Evolutionary conservation across 1,284 basidiomycete species (phyloP).

Genomic region (Athelia psychrophila): DNA sequence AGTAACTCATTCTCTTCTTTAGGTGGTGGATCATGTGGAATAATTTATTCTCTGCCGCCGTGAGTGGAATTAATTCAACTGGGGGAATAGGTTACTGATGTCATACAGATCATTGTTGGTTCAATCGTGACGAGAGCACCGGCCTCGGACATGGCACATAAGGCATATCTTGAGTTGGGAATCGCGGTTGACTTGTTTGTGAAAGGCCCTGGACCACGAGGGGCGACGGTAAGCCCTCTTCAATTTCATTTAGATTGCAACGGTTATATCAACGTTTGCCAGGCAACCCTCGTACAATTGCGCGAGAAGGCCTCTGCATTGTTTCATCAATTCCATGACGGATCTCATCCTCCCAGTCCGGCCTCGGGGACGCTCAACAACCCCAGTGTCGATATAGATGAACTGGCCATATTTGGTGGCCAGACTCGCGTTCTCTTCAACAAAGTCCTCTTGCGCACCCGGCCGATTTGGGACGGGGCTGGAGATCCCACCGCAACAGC

Average conservation of each 20-base stretch:
- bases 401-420: no score
- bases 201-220: conserved; percentile 31
- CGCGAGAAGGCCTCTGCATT: no score
- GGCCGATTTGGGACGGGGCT: no score
- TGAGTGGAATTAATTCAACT: conserved; percentile 21
- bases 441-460: no score
- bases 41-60: conserved; percentile 53
- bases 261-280: not conserved
- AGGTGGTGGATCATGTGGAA: conserved; percentile 56
- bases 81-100: conserved; percentile 21
- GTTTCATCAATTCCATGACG: no score
- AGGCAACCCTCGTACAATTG: no score
- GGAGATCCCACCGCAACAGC: no score
- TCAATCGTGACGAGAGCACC: conserved; percentile 53
- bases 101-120: conserved; percentile 52
- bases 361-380: no score
- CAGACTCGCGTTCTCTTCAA: conserved; percentile 12
- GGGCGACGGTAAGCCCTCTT: no score
- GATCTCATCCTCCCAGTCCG: conserved; percentile 1
- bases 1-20: conserved; percentile 9
- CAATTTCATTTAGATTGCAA: not conserved
- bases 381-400: conserved; percentile 15
- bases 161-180: conserved; percentile 53
- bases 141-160: conserved; percentile 53
- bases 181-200: conserved; percentile 53